Evolutionary conservation across 768 basidiomycete genomes (phyloP).

Genomic region (Rhizopogon salebrosus): DNA sequence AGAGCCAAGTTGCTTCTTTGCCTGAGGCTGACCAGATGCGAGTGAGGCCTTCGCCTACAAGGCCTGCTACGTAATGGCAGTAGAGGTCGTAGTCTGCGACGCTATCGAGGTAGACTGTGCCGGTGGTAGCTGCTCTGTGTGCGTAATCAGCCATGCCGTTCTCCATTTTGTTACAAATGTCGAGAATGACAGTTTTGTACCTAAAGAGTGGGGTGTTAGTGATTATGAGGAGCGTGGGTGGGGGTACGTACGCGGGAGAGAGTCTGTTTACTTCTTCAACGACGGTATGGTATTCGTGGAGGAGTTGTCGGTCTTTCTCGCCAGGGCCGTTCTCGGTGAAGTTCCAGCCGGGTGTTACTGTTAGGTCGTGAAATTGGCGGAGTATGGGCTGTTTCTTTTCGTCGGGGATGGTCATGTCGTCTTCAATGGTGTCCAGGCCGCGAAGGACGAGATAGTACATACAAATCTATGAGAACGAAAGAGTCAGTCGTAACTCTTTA

Average conservation of each 20-base stretch:
- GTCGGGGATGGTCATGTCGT: constrained; percentile 95
- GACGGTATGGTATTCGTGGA: constrained; percentile 78
- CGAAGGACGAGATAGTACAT: constrained; percentile 93
- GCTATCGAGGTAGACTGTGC: constrained; percentile 65
- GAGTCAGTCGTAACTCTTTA: too few species aligned
- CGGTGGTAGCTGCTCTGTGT: constrained; percentile 71
- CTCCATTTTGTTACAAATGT: constrained; percentile 85
- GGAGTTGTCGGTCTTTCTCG: constrained; percentile 83
- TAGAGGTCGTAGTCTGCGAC: constrained; percentile 92
- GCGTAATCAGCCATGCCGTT: constrained; percentile 95
- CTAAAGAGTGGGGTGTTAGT: constrained; percentile 28
- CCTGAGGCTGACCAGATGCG: constrained; percentile 82
- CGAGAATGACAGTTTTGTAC: constrained; percentile 75
- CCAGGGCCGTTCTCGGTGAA: constrained; percentile 77
- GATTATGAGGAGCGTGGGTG: neutral
- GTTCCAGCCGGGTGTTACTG: constrained; percentile 80
- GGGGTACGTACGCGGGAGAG: constrained; percentile 44
- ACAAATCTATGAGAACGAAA: constrained; percentile 59
- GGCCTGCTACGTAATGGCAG: constrained; percentile 97
- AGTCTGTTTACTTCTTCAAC: constrained; percentile 76
- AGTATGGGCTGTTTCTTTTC: constrained; percentile 81
- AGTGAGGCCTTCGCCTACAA: constrained; percentile 94
- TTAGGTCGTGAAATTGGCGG: constrained; percentile 74
- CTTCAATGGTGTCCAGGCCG: constrained; percentile 95
- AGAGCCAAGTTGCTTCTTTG: constrained; percentile 74